Percentiles rank a stretch among this genome's conserved stretches.
phyloP scores from a whole-genome alignment of 1,284 basidiomycete genomes.

The Gymnopus androsaceus region DNA sequence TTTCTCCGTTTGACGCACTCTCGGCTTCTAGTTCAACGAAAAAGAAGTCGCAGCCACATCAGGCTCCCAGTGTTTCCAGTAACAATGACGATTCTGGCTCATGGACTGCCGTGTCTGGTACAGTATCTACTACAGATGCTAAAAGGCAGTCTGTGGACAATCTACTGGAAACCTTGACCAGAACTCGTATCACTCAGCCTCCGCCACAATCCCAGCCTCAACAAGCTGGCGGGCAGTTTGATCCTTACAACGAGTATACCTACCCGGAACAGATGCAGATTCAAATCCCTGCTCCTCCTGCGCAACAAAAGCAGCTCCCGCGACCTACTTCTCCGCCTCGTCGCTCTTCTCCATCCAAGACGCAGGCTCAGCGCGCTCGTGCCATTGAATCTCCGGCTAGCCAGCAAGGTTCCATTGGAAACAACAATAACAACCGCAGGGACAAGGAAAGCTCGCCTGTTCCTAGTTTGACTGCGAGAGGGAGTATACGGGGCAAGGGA shows the following conservation, averaged over 20 bases:
- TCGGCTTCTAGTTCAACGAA: constrained; percentile 46
- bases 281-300: constrained; percentile 48
- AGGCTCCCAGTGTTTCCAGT: constrained; percentile 42
- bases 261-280: constrained; percentile 36
- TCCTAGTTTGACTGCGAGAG: constrained; percentile 42
- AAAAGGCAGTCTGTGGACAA: constrained; percentile 81
- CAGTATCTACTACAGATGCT: constrained; percentile 51
- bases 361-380: constrained; percentile 42
- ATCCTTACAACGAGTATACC: constrained; percentile 51
- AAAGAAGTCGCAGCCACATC: constrained; percentile 61
- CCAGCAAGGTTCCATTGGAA: constrained; percentile 28
- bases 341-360: constrained; percentile 65
- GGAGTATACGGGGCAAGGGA: constrained; percentile 38
- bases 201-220: constrained; percentile 19
- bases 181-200: constrained; percentile 44
- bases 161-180: constrained; percentile 68
- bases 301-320: constrained; percentile 49
- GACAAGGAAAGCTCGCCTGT: constrained; percentile 73
- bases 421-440: constrained; percentile 36
- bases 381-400: constrained; percentile 45
- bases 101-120: constrained; percentile 42
- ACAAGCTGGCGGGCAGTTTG: constrained; percentile 37
- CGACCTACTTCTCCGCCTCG: constrained; percentile 46
- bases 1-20: constrained; percentile 80
- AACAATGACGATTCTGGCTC: constrained; percentile 57